phyloP scores from a whole-genome alignment of 495 filamentous ascomycete genomes.

The Penicillium atrosanguineum region DNA sequence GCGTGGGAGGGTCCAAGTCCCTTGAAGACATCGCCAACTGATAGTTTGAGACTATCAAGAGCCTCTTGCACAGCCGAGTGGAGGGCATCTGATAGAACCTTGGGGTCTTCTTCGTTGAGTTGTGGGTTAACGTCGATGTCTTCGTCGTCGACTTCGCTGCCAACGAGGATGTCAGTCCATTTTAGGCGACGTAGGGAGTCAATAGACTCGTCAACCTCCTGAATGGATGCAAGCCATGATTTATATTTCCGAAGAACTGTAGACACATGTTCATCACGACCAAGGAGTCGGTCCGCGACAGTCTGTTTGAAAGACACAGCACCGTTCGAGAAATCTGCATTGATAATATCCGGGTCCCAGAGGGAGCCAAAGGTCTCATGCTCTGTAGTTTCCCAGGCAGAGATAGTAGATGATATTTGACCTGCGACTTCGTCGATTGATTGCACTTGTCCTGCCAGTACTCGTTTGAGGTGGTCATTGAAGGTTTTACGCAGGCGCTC shows the following conservation, averaged over 20 bases:
- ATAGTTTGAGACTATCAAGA: conserved; percentile 56
- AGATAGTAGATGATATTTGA: conserved; percentile 44
- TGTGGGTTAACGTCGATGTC: conserved; percentile 58
- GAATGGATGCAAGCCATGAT: conserved; percentile 64
- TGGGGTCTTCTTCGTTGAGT: conserved; percentile 72
- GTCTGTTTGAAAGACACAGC: conserved; percentile 52
- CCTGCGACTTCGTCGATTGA: conserved; percentile 57
- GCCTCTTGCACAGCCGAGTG: conserved; percentile 53
- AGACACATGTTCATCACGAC: conserved; percentile 64
- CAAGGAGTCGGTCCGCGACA: conserved; percentile 55
- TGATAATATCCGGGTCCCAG: conserved; percentile 58
- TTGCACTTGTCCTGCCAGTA: conserved; percentile 58
- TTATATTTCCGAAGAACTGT: conserved; percentile 58
- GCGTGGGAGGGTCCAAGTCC: conserved; percentile 39
- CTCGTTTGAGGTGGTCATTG: conserved; percentile 57
- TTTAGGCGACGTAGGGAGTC: conserved; percentile 62
- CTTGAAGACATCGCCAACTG: conserved; percentile 48
- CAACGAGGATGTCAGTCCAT: conserved; percentile 77
- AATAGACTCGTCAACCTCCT: conserved; percentile 58
- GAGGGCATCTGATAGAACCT: conserved; percentile 59
- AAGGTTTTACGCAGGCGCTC: conserved; percentile 66
- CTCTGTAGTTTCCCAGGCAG: conserved; percentile 51
- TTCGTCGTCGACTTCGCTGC: conserved; percentile 69
- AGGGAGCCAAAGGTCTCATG: conserved; percentile 49
- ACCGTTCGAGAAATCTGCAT: conserved; percentile 53